Base-by-base conservation (phyloP, 352 stramenopile genomes). In the Phytophthora pinifolia region DNA sequence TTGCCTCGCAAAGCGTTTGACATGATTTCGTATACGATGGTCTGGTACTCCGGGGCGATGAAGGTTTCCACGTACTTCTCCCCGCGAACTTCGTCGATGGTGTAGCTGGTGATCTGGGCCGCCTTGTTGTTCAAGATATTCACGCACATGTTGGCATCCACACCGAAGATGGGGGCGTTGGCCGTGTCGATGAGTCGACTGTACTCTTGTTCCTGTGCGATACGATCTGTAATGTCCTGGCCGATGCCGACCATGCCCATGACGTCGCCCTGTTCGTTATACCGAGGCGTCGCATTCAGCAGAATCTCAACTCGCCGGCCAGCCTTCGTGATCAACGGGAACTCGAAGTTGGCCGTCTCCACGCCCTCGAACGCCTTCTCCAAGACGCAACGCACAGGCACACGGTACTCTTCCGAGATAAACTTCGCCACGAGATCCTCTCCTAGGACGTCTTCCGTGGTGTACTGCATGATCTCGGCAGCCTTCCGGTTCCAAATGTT, bases 161-260 rank as follows among this genome's bases (percentile, higher is more conserved):
- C 51, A 37, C 77, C 79, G 58, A 90, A 86, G 46, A 83, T 81
- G 0, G 74, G 73, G 9, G 70, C 73, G 50, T 83, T 83, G 1
- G 74, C 74, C 9, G 68, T 74, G 29, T 84, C 71, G 14, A 85
- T 76, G 9, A 85, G 54, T 30, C 73, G 67, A 14, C 57, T 80
- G 46, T 77, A 84, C 54, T 85, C 72, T 51, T 86, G 71, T 41
- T 85, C 74, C 51, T 84, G 72, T 0, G 68, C 70, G 51, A 82
- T 80, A 4, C 72, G 66, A 39, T 74, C 71, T 1, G 77, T 83
- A 35, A 88, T 83, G 54, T 92, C 82, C 52, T 90, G 79, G 1
- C 77, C 80, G 49, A 93, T 89, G 20, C 83, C 78, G 2, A 91
- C 76, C 44, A 91, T 83, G 37, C 83, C 86, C 57, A 92, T 79